phyloP scores from a whole-genome alignment of 306 rosid species.

The Hippophae tibetana region DNA sequence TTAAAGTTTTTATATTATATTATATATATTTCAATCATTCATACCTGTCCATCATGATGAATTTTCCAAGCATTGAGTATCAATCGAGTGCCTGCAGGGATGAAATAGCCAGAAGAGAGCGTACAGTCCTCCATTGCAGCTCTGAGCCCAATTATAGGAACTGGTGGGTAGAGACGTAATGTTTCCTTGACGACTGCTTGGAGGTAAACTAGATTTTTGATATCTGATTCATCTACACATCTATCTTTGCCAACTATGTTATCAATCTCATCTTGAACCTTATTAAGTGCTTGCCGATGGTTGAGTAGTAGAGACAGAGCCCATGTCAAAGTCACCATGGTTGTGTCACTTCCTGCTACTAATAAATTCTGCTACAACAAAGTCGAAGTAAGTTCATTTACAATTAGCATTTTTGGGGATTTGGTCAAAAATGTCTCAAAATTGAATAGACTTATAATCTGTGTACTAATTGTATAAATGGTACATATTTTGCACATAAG shows the following conservation, averaged over 20 bases:
- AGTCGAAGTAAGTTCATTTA: neutral
- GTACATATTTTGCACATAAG: too few relatives aligned
- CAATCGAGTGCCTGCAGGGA: constrained; percentile 5
- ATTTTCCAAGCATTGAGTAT: constrained; percentile 7
- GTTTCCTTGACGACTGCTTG: constrained; percentile 11
- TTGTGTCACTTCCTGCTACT: constrained; percentile 4
- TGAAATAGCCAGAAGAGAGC: neutral
- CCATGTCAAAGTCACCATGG: constrained; percentile 6
- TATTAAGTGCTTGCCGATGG: neutral
- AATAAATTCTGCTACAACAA: constrained; percentile 7
- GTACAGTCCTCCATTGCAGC: constrained; percentile 8
- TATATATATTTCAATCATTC: too few relatives aligned
- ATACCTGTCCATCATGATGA: neutral
- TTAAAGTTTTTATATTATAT: too few relatives aligned
- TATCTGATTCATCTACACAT: constrained; percentile 9
- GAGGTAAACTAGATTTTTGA: constrained; percentile 1
- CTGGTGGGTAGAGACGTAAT: constrained; percentile 2
- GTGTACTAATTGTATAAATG: too few relatives aligned
- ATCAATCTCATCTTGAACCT: constrained; percentile 8
- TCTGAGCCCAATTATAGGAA: neutral
- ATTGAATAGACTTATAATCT: too few relatives aligned
- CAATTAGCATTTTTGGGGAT: too few relatives aligned
- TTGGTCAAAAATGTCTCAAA: too few relatives aligned
- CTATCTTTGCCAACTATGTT: neutral
- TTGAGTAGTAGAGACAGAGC: constrained; percentile 16